Evolutionary conservation across 257 asterid genomes (phyloP), one percentile per base, ranked within the genome.

Genomic region (Salvia hispanica): DNA sequence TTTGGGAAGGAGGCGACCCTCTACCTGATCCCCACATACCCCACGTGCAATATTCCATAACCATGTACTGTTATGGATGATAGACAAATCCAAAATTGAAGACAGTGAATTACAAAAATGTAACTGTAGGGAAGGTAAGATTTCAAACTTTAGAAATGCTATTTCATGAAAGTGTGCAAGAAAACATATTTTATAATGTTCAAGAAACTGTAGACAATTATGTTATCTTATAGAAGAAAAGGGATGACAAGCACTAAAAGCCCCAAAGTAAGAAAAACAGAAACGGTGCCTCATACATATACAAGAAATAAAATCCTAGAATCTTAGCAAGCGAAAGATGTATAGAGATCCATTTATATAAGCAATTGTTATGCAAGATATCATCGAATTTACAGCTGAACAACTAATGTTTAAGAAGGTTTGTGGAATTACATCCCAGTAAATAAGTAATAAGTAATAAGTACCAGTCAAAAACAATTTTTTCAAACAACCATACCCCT

Each of bases 41-140:
- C 99, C 98, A 77, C 97, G 83, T 10, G 97, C 95, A 76, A 80
- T 82, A 72, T 88, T 86, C 95, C 97, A 93, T 71, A 93, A 75
- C 99, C 99, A 90, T 65, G 96, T 85, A 62, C 97, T 93, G 87
- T 64, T 39, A 72, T 21, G 40, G 62, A 66, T 47, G 72, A 66
- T 37, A 62, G 72, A 62, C 54, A 61, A 36, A 50, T 57, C 46
- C 60, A 56, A 33, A 50, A 63, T 62, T 18, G 56, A 52, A 5
- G 53, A 45, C 10, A 58, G 14, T 34, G 64, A 43, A 70, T 64
- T 40, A 68, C 46, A n/a, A 48, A 71, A 50, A 64, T 40, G 74
- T 51, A 58, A 39, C 14, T 33, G 46, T 9, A 37, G 37, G 9
- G 15, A 39, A 37, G n/a, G 69, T 16, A 40, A 34, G 58, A 37